These are phyloP conservation scores for Colletotrichum sp. DNA, from an alignment of 2,329 filamentous ascomycete genomes.

Conservation along the genomic window DNA sequence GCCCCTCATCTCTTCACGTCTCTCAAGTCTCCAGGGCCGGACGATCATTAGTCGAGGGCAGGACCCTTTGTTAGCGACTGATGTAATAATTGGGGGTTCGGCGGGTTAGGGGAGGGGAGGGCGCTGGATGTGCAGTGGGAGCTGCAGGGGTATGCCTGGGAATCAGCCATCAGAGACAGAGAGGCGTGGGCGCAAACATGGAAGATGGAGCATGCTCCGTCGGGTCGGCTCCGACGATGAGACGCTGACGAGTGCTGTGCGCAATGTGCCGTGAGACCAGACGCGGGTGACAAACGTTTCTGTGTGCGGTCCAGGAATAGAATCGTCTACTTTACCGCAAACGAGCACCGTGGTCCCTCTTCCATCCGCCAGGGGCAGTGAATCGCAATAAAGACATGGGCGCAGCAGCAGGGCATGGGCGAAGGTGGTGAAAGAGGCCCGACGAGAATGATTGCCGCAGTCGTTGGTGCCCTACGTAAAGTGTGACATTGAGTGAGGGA, in stretches of 20 bases:
- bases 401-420: background rate
- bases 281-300: background rate
- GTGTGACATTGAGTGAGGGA: background rate
- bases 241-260: background rate
- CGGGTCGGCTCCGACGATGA: constrained; percentile 11
- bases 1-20: background rate
- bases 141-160: constrained; percentile 12
- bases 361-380: background rate
- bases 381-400: background rate
- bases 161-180: background rate
- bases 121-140: background rate
- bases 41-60: constrained; percentile 4
- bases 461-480: background rate
- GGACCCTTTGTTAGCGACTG: background rate
- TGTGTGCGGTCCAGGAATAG: background rate
- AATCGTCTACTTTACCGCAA: background rate
- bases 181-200: background rate
- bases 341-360: background rate
- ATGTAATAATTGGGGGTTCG: background rate
- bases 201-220: background rate
- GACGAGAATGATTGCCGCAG: background rate
- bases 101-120: background rate
- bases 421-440: background rate
- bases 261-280: background rate
- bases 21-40: background rate